Conservation (phyloP, 805 yeast genomes). For the Debaryomyces hansenii region DNA sequence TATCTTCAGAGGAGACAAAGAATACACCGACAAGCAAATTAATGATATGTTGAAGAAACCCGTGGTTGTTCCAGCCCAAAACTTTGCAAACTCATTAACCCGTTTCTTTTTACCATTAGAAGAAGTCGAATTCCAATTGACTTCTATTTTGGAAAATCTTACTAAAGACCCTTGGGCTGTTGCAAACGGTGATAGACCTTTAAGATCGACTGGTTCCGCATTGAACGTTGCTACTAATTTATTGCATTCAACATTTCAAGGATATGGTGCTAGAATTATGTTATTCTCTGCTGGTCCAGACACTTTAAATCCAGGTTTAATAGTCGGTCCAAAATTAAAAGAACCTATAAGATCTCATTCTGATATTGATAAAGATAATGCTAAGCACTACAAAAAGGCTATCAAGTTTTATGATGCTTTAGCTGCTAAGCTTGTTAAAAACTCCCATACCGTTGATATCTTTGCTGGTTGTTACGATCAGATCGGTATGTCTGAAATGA, state of each 20-base stretch:
- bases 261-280: conserved; percentile 84
- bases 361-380: conserved; percentile 88
- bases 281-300: conserved; percentile 94
- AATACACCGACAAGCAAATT: conserved; percentile 70
- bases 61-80: conserved; percentile 21
- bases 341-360: conserved; percentile 98
- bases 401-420: conserved; percentile 74
- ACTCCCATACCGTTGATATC: conserved; percentile 81
- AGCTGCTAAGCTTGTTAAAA: conserved; percentile 66
- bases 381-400: conserved; percentile 86
- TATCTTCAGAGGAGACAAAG: conserved; percentile 88
- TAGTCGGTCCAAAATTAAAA: conserved; percentile 86
- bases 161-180: conserved; percentile 87
- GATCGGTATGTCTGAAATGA: conserved; percentile 93
- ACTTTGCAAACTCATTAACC: conserved; percentile 39
- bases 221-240: conserved; percentile 78
- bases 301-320: conserved; percentile 91
- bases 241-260: conserved; percentile 79
- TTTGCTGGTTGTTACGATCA: conserved; percentile 97
- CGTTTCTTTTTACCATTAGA: conserved; percentile 74
- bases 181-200: conserved; percentile 77
- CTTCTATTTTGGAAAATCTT: conserved; percentile 74
- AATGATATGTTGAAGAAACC: conserved; percentile 49
- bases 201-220: conserved; percentile 93
- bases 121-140: conserved; percentile 80